Evolutionary conservation across 257 asterid species (phyloP).

Genomic region (Marsdenia floribunda): DNA sequence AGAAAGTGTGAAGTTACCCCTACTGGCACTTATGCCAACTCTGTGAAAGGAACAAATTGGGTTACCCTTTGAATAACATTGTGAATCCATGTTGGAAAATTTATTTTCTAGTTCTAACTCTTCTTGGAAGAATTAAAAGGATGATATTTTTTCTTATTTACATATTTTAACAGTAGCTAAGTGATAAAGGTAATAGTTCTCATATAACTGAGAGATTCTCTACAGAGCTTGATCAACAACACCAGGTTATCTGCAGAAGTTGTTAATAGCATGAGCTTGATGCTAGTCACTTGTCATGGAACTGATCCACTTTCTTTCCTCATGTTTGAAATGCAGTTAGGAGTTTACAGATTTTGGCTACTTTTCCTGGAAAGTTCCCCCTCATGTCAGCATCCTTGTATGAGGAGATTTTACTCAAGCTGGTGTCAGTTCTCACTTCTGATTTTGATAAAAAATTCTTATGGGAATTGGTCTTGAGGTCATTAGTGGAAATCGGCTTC

Average conservation of each 20-base stretch:
- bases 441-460: conserved; percentile 43
- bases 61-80: background rate
- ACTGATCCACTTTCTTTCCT: background rate
- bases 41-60: background rate
- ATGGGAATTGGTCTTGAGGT: conserved; percentile 61
- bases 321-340: conserved; percentile 47
- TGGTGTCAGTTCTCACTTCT: conserved; percentile 47
- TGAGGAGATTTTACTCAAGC: conserved; percentile 58
- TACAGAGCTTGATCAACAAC: background rate
- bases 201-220: background rate
- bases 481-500: conserved; percentile 63
- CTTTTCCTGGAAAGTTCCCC: conserved; percentile 65
- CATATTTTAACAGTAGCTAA: background rate
- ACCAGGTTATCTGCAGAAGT: background rate
- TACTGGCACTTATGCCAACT: background rate
- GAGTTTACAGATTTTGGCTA: conserved; percentile 79
- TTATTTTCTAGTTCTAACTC: background rate
- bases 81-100: background rate
- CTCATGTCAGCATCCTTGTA: conserved; percentile 44
- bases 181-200: background rate
- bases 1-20: background rate
- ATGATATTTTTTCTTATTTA: background rate
- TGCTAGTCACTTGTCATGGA: background rate
- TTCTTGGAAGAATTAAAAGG: background rate
- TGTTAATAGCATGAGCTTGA: background rate